Evolutionary conservation across 441 rosid species (phyloP), one percentile per base, ranked within the genome.

Genomic region (Euphorbia celastroides): DNA sequence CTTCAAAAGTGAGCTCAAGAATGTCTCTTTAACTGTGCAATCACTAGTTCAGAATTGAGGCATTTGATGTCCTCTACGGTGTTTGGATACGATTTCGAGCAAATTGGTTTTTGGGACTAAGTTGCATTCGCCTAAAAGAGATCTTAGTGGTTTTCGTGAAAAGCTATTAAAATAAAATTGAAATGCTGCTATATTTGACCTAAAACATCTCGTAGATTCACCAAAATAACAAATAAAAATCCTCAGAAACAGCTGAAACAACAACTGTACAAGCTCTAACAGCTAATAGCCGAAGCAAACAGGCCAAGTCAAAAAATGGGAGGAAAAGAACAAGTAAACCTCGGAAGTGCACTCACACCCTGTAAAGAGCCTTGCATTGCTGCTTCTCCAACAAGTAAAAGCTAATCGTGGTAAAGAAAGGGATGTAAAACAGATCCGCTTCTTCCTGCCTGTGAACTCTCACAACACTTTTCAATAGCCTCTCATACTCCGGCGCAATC

Each of bases 321-420:
- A 62, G n/a, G 13, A 62, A 27, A 11, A 52, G 38, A 34, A 4
- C 38, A 34, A 34, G 2, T 5, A 65, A 27, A 73, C 17, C 25
- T 32, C 41, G 74, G 71, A 78, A 80, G 72, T 52, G 81, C 93
- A 90, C 96, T 94, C 97, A 92, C 96, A 94, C 98, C 99, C 99
- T 88, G 80, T 94, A 94, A 75, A 94, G 95, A 28, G 97, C 83
- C 83, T 94, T 92, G 96, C 98, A 92, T 38, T 84, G 85, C 66
- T 88, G 94, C 80, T 84, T 89, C 83, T 92, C 98, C 86, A 92
- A n/a, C 79, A 92, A 82, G 90, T 92, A 94, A 72, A 89, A 94
- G 74, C 98, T 92, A 70, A 92, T 88, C 0, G 98, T 92, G 0
- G 98, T 89, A 81, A 92, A 94, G 78, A 94, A 89, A 2, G 96